phyloP scores from a whole-genome alignment of 2,329 filamentous ascomycete genomes.

The Nothopassalora personata region DNA sequence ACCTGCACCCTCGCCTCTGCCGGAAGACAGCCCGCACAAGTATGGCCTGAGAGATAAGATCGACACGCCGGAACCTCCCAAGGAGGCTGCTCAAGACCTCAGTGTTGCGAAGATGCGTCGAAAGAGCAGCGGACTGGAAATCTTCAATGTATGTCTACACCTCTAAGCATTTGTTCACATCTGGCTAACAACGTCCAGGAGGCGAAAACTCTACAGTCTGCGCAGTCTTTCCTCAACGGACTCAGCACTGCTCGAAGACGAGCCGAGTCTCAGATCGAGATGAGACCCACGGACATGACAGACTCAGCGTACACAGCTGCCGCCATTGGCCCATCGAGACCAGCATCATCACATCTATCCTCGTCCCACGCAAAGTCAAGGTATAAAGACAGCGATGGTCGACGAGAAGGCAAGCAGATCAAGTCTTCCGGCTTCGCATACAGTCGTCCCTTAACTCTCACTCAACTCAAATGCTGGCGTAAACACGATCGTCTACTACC shows the following conservation, averaged over 20 bases:
- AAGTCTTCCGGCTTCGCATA: slow-evolving; percentile 32
- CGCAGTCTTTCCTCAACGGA: slow-evolving; percentile 31
- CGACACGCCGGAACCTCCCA: slow-evolving; percentile 28
- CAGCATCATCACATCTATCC: slow-evolving; percentile 15
- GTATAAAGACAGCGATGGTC: slow-evolving; percentile 19
- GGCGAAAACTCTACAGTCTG: slow-evolving; percentile 30
- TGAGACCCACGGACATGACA: slow-evolving; percentile 10
- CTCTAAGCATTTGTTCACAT: neutral
- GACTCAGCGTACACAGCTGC: slow-evolving; percentile 10
- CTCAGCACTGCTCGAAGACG: slow-evolving; percentile 29
- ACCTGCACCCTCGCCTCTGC: slow-evolving; percentile 30
- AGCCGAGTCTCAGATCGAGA: slow-evolving; percentile 24
- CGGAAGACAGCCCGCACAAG: slow-evolving; percentile 34
- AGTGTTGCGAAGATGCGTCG: slow-evolving; percentile 24
- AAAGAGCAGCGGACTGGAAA: slow-evolving; percentile 29
- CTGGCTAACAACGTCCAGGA: slow-evolving; percentile 22
- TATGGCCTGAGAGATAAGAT: slow-evolving; percentile 31
- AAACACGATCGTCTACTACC: slow-evolving; percentile 24
- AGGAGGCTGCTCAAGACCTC: slow-evolving; percentile 16
- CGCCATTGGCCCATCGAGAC: slow-evolving; percentile 7
- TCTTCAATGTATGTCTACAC: slow-evolving; percentile 28
- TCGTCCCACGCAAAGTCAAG: slow-evolving; percentile 11
- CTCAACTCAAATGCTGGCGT: slow-evolving; percentile 29
- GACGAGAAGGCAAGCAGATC: slow-evolving; percentile 27
- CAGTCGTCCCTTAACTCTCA: slow-evolving; percentile 25